phyloP scores from a whole-genome alignment of 139 green algal species.

The Mychonastes homosphaera region DNA sequence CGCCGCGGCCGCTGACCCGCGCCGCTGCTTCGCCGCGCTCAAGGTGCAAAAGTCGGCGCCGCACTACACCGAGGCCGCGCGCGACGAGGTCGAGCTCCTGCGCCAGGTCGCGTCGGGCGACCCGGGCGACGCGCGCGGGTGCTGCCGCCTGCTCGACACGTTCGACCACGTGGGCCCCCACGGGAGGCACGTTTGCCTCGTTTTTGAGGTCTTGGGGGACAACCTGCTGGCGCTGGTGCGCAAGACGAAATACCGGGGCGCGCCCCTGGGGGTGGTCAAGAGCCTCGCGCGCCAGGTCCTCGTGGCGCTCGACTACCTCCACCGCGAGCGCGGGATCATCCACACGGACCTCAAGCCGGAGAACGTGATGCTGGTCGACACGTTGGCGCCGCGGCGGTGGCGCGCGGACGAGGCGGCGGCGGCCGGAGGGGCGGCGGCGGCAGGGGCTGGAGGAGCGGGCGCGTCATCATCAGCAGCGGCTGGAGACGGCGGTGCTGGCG shows the following conservation, averaged over 20 bases:
- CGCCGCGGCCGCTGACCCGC: too few relatives aligned
- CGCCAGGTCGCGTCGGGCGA: slow-evolving; percentile 62
- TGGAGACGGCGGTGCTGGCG: slow-evolving; percentile 4
- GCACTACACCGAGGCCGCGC: slow-evolving; percentile 94
- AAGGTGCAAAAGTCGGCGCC: slow-evolving; percentile 85
- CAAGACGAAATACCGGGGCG: slow-evolving; percentile 69
- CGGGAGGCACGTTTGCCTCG: slow-evolving; percentile 93
- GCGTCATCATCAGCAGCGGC: slow-evolving; percentile 1
- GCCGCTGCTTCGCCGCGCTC: slow-evolving; percentile 17
- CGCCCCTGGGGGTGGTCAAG: slow-evolving; percentile 75
- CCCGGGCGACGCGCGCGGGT: slow-evolving; percentile 38
- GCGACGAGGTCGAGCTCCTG: slow-evolving; percentile 91
- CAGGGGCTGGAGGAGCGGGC: background rate
- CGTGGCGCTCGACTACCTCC: slow-evolving; percentile 84
- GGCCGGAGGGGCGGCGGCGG: background rate
- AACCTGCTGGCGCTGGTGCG: slow-evolving; percentile 64
- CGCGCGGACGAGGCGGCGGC: slow-evolving; percentile 24
- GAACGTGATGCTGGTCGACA: slow-evolving; percentile 85
- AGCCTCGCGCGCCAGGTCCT: slow-evolving; percentile 76
- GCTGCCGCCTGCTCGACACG: slow-evolving; percentile 68
- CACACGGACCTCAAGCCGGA: slow-evolving; percentile 97
- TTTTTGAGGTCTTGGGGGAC: slow-evolving; percentile 80
- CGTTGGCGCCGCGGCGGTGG: slow-evolving; percentile 37
- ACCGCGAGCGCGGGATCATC: slow-evolving; percentile 76
- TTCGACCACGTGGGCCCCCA: slow-evolving; percentile 91